Evolutionary conservation across 768 basidiomycete species (phyloP), one percentile per base, ranked within the genome.

Genomic region (Calocybe gangraenosa): DNA sequence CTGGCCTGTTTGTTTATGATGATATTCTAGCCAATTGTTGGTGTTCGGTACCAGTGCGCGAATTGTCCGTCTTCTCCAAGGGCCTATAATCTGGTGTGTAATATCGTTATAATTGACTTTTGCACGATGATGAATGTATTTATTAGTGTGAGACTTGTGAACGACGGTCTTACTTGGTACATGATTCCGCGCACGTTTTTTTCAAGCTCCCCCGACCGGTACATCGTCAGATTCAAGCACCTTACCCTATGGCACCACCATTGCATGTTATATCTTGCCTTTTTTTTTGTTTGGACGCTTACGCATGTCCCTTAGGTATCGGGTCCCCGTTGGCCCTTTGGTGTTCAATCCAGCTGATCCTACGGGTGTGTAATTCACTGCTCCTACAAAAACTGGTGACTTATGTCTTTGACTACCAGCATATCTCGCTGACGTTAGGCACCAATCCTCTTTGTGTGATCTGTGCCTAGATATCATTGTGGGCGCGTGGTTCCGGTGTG

Each of bases 401-500:
- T 32, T 38, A 44, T 19, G 23, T 51, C 20, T 41, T 21, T 30
- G 22, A 14, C 38, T 42, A 35, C 18, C 53, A 90, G 87, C 68
- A 32, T 90, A 91, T 62, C 70, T 92, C 9, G 63, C 63, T 13
- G 60, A 66, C 25, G 69, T 93, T 14, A 55, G 71, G 35, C 90
- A 93, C 59, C 57, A 68, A 3, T 67, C 76, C 17, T 87, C 92
- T 5, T 63, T 92, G 5, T 97, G 94, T 54, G 94, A 97, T 65
- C 78, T 83, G 36, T 94, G 94, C 61, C 79, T 92, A 71, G 76
- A 73, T 19, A 76, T 73, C 40, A 94, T 96, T 43, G 66, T 71
- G n/a, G 94, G 94, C 13, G 78, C 81, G 53, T 97, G 94, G 94
- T 87, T 84, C 65, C 79, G 87, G 53, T 97, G 94, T 57, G 91